Evolutionary conservation across 192 early-diverging fungal species (phyloP).

Genomic region (Geosiphon pyriformis): DNA sequence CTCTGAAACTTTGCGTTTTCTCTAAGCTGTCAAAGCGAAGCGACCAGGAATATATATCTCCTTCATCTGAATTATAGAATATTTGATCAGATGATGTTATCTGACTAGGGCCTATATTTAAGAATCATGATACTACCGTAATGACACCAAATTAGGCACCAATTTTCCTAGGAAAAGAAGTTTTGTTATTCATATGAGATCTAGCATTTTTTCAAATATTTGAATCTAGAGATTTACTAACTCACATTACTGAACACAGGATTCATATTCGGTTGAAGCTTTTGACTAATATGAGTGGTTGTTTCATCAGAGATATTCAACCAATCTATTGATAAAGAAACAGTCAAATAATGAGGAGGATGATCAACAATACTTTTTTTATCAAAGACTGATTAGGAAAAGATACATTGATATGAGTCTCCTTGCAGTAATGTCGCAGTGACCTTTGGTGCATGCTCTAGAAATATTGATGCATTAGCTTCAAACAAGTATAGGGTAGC

Average conservation of each 20-base stretch:
- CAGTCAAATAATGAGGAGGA: no score
- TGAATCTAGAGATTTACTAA: background rate
- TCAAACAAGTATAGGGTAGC: constrained; percentile 70
- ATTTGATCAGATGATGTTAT: no score
- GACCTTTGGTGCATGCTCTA: constrained; percentile 41
- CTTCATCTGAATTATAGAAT: constrained; percentile 3
- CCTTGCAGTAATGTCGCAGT: constrained; percentile 8
- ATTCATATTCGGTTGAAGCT: constrained; percentile 70
- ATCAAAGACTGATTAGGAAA: background rate
- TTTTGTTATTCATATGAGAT: background rate
- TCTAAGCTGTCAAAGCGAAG: constrained; percentile 53
- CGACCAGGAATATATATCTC: constrained; percentile 68
- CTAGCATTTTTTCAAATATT: no score
- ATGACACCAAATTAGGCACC: constrained; percentile 81
- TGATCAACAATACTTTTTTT: no score
- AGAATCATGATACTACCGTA: constrained; percentile 39
- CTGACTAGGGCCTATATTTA: no score
- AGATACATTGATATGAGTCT: constrained; percentile 13
- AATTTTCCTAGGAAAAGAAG: constrained; percentile 50
- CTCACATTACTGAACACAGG: constrained; percentile 59
- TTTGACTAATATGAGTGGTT: constrained; percentile 45
- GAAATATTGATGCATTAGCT: constrained; percentile 40
- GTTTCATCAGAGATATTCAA: constrained; percentile 46
- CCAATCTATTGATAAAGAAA: constrained; percentile 41
- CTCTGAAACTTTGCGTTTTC: constrained; percentile 54